A percentile compares a stretch with the other conserved stretches of the same genome.
Conservation (phyloP, 805 yeast genomes). For the Nakazawaea holstii region DNA sequence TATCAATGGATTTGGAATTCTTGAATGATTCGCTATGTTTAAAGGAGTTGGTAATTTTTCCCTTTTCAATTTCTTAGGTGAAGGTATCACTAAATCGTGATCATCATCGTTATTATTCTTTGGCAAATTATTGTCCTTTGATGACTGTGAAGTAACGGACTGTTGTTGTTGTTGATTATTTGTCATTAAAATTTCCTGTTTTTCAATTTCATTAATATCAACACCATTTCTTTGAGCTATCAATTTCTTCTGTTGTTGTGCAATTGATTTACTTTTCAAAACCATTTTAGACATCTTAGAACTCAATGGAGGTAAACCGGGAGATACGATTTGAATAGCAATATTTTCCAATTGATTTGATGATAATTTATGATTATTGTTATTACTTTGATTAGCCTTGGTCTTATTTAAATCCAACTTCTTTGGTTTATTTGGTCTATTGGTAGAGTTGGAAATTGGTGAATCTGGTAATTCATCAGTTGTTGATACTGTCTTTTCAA, state of each 20-base stretch:
- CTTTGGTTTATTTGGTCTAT: not conserved
- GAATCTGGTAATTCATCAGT: not conserved
- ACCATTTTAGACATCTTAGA: constrained; percentile 4
- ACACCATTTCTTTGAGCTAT: constrained; percentile 1
- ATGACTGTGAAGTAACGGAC: not conserved
- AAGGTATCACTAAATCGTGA: not conserved
- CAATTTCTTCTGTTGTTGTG: constrained; percentile 3
- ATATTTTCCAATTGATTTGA: not conserved
- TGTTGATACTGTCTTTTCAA: too few species aligned
- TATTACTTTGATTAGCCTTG: too few species aligned
- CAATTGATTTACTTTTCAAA: constrained; percentile 4
- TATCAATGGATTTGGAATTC: not conserved
- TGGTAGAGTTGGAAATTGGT: not conserved
- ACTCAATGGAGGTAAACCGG: constrained; percentile 5
- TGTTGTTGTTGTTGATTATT: not conserved
- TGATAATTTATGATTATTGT: not conserved
- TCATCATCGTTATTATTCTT: not conserved
- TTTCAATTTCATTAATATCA: not conserved
- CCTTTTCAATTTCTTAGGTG: constrained; percentile 7
- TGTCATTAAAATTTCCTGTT: too few species aligned
- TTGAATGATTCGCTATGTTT: not conserved
- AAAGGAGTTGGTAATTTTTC: constrained; percentile 7
- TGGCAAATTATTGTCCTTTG: too few species aligned
- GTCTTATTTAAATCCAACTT: not conserved
- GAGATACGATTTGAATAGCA: not conserved